phyloP scores from a whole-genome alignment of 2,329 filamentous ascomycete genomes.

The Verticillium dahliae region DNA sequence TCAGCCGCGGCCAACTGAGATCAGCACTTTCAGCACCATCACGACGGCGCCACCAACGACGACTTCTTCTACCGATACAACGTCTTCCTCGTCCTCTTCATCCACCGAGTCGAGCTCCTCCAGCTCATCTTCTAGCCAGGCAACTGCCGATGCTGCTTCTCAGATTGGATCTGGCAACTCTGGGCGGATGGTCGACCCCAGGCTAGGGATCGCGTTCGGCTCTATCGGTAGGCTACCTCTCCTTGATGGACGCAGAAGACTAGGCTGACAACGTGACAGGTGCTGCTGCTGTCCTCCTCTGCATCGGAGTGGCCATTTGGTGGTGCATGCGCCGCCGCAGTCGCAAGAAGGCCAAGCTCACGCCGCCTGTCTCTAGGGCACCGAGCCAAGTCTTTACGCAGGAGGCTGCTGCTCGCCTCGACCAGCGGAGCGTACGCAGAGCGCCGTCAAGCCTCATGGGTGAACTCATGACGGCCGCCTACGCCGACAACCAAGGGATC shows the following conservation, averaged over 20 bases:
- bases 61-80: background rate
- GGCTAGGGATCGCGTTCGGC: slow-evolving; percentile 9
- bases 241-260: background rate
- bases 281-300: slow-evolving; percentile 6
- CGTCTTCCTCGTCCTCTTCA: background rate
- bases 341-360: background rate
- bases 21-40: background rate
- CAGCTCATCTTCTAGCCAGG: background rate
- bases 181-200: slow-evolving; percentile 4
- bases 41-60: background rate
- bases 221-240: slow-evolving; percentile 4
- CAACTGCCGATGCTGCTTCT: background rate
- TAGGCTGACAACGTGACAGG: background rate
- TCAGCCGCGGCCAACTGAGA: background rate
- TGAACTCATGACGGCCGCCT: slow-evolving; percentile 14
- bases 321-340: slow-evolving; percentile 7
- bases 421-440: background rate
- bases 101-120: background rate
- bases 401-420: slow-evolving; percentile 1
- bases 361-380: background rate
- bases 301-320: slow-evolving; percentile 7
- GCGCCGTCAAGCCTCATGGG: slow-evolving; percentile 12
- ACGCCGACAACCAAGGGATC: slow-evolving; percentile 9
- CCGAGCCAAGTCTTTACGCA: background rate
- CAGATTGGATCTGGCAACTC: slow-evolving; percentile 3